phyloP scores from a whole-genome alignment of 2,329 filamentous ascomycete genomes.

The Sclerotinia nivalis region DNA sequence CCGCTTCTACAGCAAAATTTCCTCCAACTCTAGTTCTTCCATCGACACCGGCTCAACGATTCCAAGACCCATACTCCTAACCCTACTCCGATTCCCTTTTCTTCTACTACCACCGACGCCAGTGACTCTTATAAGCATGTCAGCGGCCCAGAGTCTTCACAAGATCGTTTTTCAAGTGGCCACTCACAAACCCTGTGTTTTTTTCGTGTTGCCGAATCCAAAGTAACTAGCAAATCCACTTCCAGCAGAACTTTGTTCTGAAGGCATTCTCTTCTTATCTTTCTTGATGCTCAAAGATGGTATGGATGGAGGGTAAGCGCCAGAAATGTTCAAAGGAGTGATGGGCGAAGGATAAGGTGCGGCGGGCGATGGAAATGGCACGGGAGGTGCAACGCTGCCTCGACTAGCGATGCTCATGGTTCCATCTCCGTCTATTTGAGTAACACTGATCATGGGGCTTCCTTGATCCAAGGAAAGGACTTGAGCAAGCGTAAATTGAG shows the following conservation, averaged over 20 bases:
- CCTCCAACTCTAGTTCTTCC: constrained; percentile 15
- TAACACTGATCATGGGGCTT: not conserved
- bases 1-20: not conserved
- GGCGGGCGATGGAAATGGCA: not conserved
- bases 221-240: constrained; percentile 22
- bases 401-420: constrained; percentile 3
- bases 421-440: constrained; percentile 3
- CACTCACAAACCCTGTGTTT: constrained; percentile 12
- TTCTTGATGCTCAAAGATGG: not conserved
- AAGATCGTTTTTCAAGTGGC: not conserved
- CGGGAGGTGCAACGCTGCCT: not conserved
- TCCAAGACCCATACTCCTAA: not conserved
- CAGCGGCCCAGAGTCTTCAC: not conserved
- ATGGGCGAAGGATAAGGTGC: not conserved
- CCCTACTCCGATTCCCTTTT: not conserved
- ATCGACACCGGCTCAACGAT: not conserved
- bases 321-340: not conserved
- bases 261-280: constrained; percentile 1
- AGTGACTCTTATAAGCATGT: constrained; percentile 8
- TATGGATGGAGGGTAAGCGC: constrained; percentile 2
- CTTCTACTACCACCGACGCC: not conserved
- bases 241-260: not conserved
- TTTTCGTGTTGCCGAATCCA: constrained; percentile 10
- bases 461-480: not conserved
- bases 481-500: not conserved